Evolutionary conservation across 208 protist species (phyloP).

Genomic region (Endotrypanum monterogeii): DNA sequence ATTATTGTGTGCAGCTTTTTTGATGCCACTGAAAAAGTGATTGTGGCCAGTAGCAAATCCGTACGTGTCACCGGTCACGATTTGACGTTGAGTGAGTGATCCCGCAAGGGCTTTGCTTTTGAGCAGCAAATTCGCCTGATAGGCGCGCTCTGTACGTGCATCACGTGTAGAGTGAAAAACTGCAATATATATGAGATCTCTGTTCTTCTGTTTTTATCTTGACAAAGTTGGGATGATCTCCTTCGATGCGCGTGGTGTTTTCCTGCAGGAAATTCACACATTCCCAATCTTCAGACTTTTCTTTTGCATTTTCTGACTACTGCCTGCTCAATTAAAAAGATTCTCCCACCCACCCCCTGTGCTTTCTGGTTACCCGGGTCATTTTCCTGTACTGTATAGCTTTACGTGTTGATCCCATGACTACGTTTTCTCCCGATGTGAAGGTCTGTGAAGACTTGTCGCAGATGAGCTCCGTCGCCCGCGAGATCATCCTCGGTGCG

Average conservation of each 20-base stretch:
- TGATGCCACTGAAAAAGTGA: not conserved
- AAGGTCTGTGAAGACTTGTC: constrained; percentile 37
- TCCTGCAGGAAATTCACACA: not conserved
- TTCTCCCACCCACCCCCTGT: not conserved
- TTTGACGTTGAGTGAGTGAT: too few species aligned
- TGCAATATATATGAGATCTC: not conserved
- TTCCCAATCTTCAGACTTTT: not conserved
- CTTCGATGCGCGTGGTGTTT: not conserved
- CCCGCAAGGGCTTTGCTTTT: too few species aligned
- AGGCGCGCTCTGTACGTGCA: too few species aligned
- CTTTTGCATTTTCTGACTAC: not conserved
- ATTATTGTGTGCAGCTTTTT: not conserved
- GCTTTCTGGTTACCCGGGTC: too few species aligned
- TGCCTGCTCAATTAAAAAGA: not conserved
- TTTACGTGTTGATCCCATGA: not conserved
- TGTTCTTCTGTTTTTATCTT: not conserved
- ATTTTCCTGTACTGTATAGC: not conserved
- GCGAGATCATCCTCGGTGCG: constrained; percentile 42
- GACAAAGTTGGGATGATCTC: too few species aligned
- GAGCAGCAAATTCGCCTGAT: too few species aligned
- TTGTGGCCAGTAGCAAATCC: too few species aligned
- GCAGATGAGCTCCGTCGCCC: constrained; percentile 43
- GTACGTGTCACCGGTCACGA: too few species aligned
- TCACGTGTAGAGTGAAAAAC: too few species aligned
- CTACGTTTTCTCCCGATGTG: constrained; percentile 40